Conservation (phyloP, 75 land plant species). For the Cryptomeria japonica region DNA sequence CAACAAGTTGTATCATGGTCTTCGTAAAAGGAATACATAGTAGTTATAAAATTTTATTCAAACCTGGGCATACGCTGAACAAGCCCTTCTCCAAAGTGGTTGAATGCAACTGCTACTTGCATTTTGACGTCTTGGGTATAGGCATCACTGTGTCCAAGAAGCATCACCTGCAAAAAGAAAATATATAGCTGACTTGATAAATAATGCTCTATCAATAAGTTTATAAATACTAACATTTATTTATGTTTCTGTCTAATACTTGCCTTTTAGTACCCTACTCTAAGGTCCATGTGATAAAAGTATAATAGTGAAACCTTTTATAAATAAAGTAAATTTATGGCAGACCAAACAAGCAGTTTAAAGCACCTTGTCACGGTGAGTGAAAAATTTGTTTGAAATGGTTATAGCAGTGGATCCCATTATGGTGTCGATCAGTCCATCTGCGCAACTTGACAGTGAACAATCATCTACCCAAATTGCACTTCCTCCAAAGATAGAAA, state of each 20-base stretch:
- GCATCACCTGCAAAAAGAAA: slow-evolving; percentile 48
- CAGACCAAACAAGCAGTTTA: neutral
- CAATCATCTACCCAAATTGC: too few relatives aligned
- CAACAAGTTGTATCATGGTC: neutral
- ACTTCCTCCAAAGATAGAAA: too few relatives aligned
- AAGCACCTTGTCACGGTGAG: slow-evolving; percentile 77
- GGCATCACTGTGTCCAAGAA: slow-evolving; percentile 61
- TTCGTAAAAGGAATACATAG: neutral
- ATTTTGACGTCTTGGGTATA: slow-evolving; percentile 52
- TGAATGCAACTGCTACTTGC: slow-evolving; percentile 81
- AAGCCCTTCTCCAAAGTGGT: slow-evolving; percentile 72
- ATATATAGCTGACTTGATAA: neutral
- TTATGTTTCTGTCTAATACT: neutral
- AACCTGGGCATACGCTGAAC: slow-evolving; percentile 89
- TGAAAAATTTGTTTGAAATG: slow-evolving; percentile 82
- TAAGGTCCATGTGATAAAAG: too few relatives aligned
- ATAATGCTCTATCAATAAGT: neutral
- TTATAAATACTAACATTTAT: neutral
- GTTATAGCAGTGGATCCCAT: slow-evolving; percentile 77
- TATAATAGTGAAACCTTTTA: neutral
- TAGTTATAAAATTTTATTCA: neutral
- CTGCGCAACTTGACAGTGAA: slow-evolving; percentile 73
- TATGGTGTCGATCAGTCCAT: slow-evolving; percentile 79
- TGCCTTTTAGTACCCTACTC: too few relatives aligned
- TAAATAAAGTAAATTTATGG: neutral